A percentile compares a stretch with the other conserved stretches of the same genome.
phyloP scores from a whole-genome alignment of 371 early-diverging fungal genomes.

The Rhizopus delemar region DNA sequence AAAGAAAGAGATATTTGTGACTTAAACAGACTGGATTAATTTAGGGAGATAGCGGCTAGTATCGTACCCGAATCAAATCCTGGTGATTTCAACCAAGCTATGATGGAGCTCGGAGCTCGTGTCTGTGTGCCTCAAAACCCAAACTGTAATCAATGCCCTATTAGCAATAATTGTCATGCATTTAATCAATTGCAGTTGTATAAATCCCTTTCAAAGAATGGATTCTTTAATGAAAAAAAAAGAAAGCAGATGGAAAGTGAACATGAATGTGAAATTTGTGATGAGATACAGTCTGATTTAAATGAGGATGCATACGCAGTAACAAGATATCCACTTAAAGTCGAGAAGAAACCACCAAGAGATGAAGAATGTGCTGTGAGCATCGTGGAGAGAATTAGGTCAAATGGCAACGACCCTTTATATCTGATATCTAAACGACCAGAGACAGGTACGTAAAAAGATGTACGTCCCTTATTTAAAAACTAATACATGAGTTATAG shows the following conservation, averaged over 20 bases:
- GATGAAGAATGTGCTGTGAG: slow-evolving; percentile 71
- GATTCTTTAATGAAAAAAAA: slow-evolving; percentile 30
- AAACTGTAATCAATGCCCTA: slow-evolving; percentile 68
- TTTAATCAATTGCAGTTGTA: slow-evolving; percentile 44
- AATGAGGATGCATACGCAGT: slow-evolving; percentile 37
- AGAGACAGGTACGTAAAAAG: slow-evolving; percentile 37
- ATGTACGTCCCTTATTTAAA: not conserved
- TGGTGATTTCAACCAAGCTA: slow-evolving; percentile 82
- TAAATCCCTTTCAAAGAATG: slow-evolving; percentile 19
- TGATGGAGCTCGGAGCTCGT: slow-evolving; percentile 86
- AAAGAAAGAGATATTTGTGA: not conserved
- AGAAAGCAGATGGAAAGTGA: slow-evolving; percentile 20
- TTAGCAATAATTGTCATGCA: slow-evolving; percentile 62
- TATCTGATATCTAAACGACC: slow-evolving; percentile 64
- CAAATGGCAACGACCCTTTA: slow-evolving; percentile 14
- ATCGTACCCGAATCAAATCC: slow-evolving; percentile 60
- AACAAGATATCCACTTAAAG: slow-evolving; percentile 65
- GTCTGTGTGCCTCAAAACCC: slow-evolving; percentile 78
- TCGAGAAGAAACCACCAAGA: slow-evolving; percentile 62
- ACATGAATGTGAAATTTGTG: slow-evolving; percentile 38
- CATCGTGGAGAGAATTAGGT: slow-evolving; percentile 48
- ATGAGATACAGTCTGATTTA: slow-evolving; percentile 28
- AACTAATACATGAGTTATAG: slow-evolving; percentile 20
- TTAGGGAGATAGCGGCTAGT: slow-evolving; percentile 61
- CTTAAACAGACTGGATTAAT: not conserved